These are phyloP conservation scores for Gillenia trifoliata DNA, from an alignment of 306 rosid species.

Conservation along the genomic window DNA sequence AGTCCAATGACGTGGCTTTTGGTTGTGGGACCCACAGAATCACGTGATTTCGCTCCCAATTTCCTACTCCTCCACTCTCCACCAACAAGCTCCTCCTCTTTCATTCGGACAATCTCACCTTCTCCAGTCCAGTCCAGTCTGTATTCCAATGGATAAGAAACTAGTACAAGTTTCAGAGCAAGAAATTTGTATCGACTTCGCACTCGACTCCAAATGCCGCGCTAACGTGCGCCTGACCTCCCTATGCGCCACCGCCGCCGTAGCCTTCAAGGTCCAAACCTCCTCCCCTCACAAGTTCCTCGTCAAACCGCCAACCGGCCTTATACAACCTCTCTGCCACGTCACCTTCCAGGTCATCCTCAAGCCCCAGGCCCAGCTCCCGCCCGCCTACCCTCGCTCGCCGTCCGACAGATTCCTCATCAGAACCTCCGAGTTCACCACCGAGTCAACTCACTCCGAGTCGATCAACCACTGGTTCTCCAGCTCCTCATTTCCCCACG, in stretches of 20 bases:
- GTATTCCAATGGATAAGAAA: constrained; percentile 28
- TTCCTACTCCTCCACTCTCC: not conserved
- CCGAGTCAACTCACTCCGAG: not conserved
- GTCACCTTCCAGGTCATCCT: constrained; percentile 70
- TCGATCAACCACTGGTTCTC: constrained; percentile 29
- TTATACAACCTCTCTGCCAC: constrained; percentile 48
- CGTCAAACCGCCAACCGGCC: constrained; percentile 68
- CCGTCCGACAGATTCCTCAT: constrained; percentile 68
- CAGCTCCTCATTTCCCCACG: constrained; percentile 7
- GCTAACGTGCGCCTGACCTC: constrained; percentile 54
- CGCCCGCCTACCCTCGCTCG: constrained; percentile 60
- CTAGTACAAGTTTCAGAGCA: constrained; percentile 56
- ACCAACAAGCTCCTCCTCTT: not conserved
- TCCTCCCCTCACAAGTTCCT: constrained; percentile 68
- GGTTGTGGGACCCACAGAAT: not conserved
- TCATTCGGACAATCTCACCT: not conserved
- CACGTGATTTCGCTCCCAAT: constrained; percentile 1
- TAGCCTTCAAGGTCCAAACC: constrained; percentile 79
- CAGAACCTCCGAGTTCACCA: constrained; percentile 28
- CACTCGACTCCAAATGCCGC: constrained; percentile 58
- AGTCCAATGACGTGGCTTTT: not conserved
- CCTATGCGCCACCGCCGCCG: constrained; percentile 26
- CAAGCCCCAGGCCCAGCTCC: constrained; percentile 63
- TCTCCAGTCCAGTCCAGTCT: not conserved
- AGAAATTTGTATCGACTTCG: constrained; percentile 58